These are phyloP conservation scores for Cryptococcus wingfieldii DNA, from an alignment of 1,284 basidiomycete genomes.

Conservation along the genomic window DNA sequence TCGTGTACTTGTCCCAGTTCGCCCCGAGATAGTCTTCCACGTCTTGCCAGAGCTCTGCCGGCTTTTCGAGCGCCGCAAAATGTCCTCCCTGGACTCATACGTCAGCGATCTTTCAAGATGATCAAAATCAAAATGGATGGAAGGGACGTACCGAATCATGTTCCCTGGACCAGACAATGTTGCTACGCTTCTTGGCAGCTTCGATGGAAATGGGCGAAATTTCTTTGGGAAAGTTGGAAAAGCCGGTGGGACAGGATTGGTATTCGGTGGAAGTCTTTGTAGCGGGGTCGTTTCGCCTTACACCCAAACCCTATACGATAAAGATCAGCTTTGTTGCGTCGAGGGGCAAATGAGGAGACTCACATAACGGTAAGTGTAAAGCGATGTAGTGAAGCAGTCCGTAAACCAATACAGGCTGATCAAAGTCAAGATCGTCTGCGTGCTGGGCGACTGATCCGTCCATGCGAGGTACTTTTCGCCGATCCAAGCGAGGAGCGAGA, in stretches of 20 bases:
- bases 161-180: constrained; percentile 28
- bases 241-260: constrained; percentile 47
- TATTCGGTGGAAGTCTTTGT: constrained; percentile 16
- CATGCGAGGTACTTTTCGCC: constrained; percentile 50
- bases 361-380: constrained; percentile 49
- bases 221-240: constrained; percentile 46
- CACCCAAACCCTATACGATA: constrained; percentile 9
- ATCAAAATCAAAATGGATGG: too few relatives aligned
- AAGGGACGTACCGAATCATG: constrained; percentile 9
- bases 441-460: constrained; percentile 38
- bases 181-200: constrained; percentile 10
- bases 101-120: neutral
- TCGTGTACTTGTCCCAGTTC: neutral
- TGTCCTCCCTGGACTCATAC: constrained; percentile 40
- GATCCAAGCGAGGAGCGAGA: constrained; percentile 49
- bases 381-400: constrained; percentile 45
- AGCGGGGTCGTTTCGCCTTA: constrained; percentile 19
- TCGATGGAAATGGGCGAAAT: constrained; percentile 42
- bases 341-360: constrained; percentile 7
- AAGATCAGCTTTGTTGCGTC: neutral
- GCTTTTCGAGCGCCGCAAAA: constrained; percentile 51
- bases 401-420: constrained; percentile 49
- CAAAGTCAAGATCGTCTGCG: constrained; percentile 40
- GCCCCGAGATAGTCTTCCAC: constrained; percentile 29
- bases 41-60: constrained; percentile 41